Evolutionary conservation across 2,329 filamentous ascomycete genomes (phyloP), one percentile per base, ranked within the genome.

Genomic region (Botrytis deweyae): DNA sequence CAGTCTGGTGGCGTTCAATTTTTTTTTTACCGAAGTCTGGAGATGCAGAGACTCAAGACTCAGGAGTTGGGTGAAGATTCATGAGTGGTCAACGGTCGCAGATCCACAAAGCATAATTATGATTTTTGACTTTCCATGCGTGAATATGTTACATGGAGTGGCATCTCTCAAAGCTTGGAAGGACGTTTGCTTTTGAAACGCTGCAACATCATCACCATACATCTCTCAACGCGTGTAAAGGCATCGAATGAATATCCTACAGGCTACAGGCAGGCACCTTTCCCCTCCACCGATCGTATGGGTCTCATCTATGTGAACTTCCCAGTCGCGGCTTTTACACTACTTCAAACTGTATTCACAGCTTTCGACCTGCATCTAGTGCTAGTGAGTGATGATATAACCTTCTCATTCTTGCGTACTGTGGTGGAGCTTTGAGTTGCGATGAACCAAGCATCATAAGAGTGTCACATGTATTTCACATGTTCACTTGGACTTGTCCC

Each of bases 161-260:
- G 36, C 36, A 65, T 58, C n/a, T 36, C 38, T 16, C 3, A 55
- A 40, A 55, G 36, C 44, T 52, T 67, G 44, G 64, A 67, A 52
- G 44, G 44, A 67, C 46, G 46, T 68, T 68, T 68, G 49, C 65
- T 55, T 68, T 58, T 68, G 65, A 68, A 68, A 68, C 65, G 36
- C 36, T 42, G 65, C 65, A 68, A 42, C 46, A 68, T 22, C 36
- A 55, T 40, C 49, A 68, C 36, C 36, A 58, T 42, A 68, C 46
- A 68, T 55, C 52, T 68, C 14, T 55, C 65, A 68, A 55, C 65
- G 65, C 65, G 65, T 68, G 36, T 55, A 55, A 68, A 49, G 63
- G 29, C 33, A 55, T 68, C 46, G 36, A 68, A 55, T 68, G 46
- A 68, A 68, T 29, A 68, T 55, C 65, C 49, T n/a, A 29, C 36